Evolutionary conservation across 495 filamentous ascomycete genomes (phyloP).

Genomic region (Physcia stellaris): DNA sequence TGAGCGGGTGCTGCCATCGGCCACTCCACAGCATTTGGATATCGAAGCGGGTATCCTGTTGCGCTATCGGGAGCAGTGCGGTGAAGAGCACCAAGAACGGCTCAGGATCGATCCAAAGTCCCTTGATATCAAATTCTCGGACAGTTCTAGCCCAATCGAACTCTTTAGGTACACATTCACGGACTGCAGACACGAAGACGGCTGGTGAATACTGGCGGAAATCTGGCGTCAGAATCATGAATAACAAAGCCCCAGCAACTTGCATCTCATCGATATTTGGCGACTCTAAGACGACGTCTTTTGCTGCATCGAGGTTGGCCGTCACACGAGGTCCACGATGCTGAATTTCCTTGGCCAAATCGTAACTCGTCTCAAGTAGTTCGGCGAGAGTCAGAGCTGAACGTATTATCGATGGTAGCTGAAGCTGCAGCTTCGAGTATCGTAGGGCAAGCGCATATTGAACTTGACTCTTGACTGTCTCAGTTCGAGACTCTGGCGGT

Average conservation of each 20-base stretch:
- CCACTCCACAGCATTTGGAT: conserved; percentile 86
- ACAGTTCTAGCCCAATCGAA: conserved; percentile 78
- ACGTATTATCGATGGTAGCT: conserved; percentile 56
- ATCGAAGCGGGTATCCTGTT: conserved; percentile 47
- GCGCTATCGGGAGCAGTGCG: conserved; percentile 55
- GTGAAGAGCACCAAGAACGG: conserved; percentile 74
- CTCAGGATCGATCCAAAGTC: conserved; percentile 54
- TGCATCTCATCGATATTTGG: conserved; percentile 65
- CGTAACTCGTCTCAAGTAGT: conserved; percentile 48
- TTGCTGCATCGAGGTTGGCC: conserved; percentile 36
- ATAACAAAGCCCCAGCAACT: conserved; percentile 68
- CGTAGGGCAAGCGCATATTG: conserved; percentile 51
- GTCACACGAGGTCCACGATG: conserved; percentile 53
- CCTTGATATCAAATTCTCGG: conserved; percentile 67
- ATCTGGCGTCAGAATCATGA: conserved; percentile 60
- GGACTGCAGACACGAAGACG: conserved; percentile 53
- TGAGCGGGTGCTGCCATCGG: conserved; percentile 68
- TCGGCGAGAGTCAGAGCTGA: conserved; percentile 62
- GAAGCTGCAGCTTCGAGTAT: conserved; percentile 45
- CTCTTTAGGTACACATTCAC: conserved; percentile 38
- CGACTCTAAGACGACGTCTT: conserved; percentile 51
- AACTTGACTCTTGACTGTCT: conserved; percentile 55
- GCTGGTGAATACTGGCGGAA: conserved; percentile 55
- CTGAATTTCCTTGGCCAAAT: conserved; percentile 65
- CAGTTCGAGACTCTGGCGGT: conserved; percentile 59